Evolutionary conservation across 768 basidiomycete species (phyloP).

Genomic region (Naganishia randhawae): DNA sequence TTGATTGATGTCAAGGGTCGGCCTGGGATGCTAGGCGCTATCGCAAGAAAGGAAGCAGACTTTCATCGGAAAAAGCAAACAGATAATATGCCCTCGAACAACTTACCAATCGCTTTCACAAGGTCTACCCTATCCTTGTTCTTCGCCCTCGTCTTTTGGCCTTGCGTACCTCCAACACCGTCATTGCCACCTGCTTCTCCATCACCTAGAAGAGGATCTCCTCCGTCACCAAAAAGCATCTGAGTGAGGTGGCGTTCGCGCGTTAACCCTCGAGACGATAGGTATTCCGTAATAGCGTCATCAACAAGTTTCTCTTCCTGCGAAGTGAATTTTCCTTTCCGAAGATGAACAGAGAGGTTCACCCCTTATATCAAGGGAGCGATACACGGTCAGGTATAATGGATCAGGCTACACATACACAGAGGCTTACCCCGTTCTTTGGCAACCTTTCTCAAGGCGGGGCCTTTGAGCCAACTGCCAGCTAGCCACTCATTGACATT

Average conservation of each 20-base stretch:
- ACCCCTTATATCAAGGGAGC: not conserved
- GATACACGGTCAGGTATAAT: no score
- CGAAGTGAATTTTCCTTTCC: slow-evolving; percentile 15
- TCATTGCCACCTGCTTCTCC: slow-evolving; percentile 14
- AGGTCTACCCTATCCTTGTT: slow-evolving; percentile 11
- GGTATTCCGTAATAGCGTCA: slow-evolving; percentile 9
- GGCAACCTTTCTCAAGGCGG: slow-evolving; percentile 11
- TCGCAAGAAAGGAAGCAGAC: not conserved
- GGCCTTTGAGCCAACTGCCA: slow-evolving; percentile 18
- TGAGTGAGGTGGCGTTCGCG: slow-evolving; percentile 13
- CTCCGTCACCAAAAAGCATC: slow-evolving; percentile 4
- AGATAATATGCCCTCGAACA: not conserved
- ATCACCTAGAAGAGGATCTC: not conserved
- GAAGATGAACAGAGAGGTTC: slow-evolving; percentile 10
- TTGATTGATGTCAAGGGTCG: slow-evolving; percentile 18
- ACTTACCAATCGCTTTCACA: slow-evolving; percentile 19
- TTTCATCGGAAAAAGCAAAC: not conserved
- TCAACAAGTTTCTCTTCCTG: slow-evolving; percentile 19
- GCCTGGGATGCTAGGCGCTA: slow-evolving; percentile 13
- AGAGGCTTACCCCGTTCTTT: slow-evolving; percentile 4
- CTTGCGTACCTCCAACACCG: not conserved
- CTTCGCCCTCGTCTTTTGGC: slow-evolving; percentile 7
- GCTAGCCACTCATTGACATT: slow-evolving; percentile 18
- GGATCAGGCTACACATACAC: not conserved
- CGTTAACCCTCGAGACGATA: slow-evolving; percentile 1